Evolutionary conservation across 139 green algal species (phyloP), one percentile per base, ranked within the genome.

Genomic region (Spirogloea muscicola): DNA sequence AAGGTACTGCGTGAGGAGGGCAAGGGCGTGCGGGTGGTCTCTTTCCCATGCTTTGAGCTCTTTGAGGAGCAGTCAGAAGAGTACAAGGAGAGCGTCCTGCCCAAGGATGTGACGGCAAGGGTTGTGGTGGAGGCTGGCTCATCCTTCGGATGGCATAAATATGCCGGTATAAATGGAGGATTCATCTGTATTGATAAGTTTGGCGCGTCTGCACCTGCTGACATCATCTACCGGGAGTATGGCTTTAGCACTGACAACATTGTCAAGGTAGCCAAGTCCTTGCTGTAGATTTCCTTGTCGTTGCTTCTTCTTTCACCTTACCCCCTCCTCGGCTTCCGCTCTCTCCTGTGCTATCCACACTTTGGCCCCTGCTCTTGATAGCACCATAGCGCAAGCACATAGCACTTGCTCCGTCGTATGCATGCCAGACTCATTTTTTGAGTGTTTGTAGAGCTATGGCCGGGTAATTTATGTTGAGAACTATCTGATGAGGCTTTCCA

Each of bases 1-100:
- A 75, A 92, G 85, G 74, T 87, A 60, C 79, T 96, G 46, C 85
- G 90, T 73, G 85, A 65, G 48, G 88, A 95, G 75, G 92, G 90
- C 86, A 92, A 91, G 84, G 94, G 92, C 83, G 85, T 86, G 42
- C 90, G 91, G 60, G 93, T 98, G 1, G 94, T 98, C 62, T 98
- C 94, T 64, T 91, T 98, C 82, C 83, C 88, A 37, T 96, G 89
- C 88, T 95, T 88, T 89, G 94, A 99, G 89, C 86, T 98, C 46
- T 99, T 96, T 61, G 94, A 96, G 48, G 88, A 96, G 86, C 93
- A 98, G 89, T 51, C 49, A 3, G 64, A 82, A 31, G 82, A 87
- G 69, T 88, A 88, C 83, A 78, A 83, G 82, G 70, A 84, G 38
- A 76, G 48, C 10, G 70, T 88, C 18, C 84, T 98, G 79, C 93